phyloP scores from a whole-genome alignment of 2,329 filamentous ascomycete genomes.

The Verticillium albo-atrum region DNA sequence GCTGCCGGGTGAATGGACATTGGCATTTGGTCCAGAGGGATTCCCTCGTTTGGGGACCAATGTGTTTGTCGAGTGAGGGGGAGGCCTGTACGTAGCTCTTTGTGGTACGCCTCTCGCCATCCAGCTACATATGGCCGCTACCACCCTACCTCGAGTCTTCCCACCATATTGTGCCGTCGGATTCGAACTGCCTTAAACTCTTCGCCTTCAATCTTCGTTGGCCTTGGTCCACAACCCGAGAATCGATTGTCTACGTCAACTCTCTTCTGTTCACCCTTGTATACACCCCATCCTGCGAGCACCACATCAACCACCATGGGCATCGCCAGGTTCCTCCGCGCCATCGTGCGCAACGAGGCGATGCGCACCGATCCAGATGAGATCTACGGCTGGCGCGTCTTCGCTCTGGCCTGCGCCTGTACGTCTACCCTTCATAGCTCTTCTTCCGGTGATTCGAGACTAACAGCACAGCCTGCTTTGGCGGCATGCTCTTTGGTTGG shows the following conservation, averaged over 20 bases:
- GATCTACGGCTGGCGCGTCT: slow-evolving; percentile 67
- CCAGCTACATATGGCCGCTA: not conserved
- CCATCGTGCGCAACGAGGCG: slow-evolving; percentile 64
- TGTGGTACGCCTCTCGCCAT: not conserved
- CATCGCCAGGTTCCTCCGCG: slow-evolving; percentile 42
- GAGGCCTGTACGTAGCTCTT: not conserved
- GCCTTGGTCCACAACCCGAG: no score
- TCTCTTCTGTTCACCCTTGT: no score
- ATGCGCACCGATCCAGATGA: slow-evolving; percentile 64
- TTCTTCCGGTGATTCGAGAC: not conserved
- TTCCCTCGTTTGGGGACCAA: no score
- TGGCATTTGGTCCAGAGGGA: no score
- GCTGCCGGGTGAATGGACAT: not conserved
- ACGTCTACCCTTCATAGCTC: slow-evolving; percentile 9
- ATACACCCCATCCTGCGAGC: not conserved
- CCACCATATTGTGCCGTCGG: not conserved
- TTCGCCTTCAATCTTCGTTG: no score
- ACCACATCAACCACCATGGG: slow-evolving; percentile 26
- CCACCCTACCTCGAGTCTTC: not conserved
- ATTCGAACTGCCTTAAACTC: not conserved
- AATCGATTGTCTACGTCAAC: no score
- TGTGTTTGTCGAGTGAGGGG: not conserved
- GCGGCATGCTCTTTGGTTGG: slow-evolving; percentile 51
- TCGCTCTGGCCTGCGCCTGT: slow-evolving; percentile 56
- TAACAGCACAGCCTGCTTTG: slow-evolving; percentile 50